phyloP scores from a whole-genome alignment of 495 filamentous ascomycete species.

The Parathielavia hyrcaniae region DNA sequence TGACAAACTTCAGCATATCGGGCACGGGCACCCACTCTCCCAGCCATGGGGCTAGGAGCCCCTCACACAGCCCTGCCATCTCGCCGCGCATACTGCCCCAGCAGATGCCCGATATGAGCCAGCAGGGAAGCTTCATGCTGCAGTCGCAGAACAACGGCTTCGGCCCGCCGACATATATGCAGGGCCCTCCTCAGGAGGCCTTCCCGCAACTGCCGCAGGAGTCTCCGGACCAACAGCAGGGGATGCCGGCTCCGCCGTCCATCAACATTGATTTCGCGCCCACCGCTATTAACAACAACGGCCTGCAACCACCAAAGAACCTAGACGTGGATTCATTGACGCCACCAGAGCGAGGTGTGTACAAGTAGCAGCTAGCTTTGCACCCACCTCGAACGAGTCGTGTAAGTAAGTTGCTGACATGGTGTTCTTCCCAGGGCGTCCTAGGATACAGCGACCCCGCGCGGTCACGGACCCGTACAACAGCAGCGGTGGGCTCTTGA shows the following conservation, averaged over 20 bases:
- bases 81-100: conserved; percentile 79
- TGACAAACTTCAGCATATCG: conserved; percentile 75
- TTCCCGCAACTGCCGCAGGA: conserved; percentile 51
- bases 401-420: conserved; percentile 9
- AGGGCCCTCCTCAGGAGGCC: conserved; percentile 45
- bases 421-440: conserved; percentile 31
- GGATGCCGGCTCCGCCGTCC: conserved; percentile 73
- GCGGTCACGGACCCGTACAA: conserved; percentile 71
- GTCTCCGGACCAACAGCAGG: conserved; percentile 41
- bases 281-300: conserved; percentile 55
- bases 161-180: conserved; percentile 51
- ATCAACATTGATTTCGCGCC: conserved; percentile 94
- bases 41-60: conserved; percentile 58
- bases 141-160: conserved; percentile 44
- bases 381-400: background rate
- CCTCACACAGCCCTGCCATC: conserved; percentile 76
- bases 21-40: conserved; percentile 56
- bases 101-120: conserved; percentile 50
- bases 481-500: conserved; percentile 36
- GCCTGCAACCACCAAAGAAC: conserved; percentile 64
- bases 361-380: background rate
- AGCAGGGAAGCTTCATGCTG: conserved; percentile 47
- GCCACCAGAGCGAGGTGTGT: conserved; percentile 77
- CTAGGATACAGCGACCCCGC: conserved; percentile 52
- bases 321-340: conserved; percentile 73